Evolutionary conservation across 2,329 filamentous ascomycete species (phyloP).

Genomic region (Neonectria faginata): DNA sequence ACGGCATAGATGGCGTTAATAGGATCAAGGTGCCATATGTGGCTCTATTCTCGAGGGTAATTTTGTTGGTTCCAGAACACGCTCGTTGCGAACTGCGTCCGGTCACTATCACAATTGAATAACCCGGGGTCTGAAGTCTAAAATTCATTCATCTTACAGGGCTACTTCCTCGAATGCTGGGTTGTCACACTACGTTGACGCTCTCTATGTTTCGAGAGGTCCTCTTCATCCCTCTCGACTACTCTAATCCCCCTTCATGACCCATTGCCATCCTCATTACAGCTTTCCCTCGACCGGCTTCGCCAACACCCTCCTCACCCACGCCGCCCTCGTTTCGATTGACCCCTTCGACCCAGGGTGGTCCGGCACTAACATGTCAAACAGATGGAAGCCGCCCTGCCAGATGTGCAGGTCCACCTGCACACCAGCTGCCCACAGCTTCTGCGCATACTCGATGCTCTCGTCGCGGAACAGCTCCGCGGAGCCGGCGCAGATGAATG

Average conservation of each 20-base stretch:
- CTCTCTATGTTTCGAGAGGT: background rate
- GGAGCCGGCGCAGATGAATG: constrained; percentile 58
- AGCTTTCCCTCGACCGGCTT: constrained; percentile 26
- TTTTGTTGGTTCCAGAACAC: background rate
- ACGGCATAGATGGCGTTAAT: constrained; percentile 47
- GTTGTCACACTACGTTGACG: background rate
- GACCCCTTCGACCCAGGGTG: constrained; percentile 27
- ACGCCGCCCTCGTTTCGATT: constrained; percentile 29
- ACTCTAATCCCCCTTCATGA: background rate
- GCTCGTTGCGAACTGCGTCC: background rate
- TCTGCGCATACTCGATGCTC: constrained; percentile 53
- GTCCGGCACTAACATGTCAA: constrained; percentile 46
- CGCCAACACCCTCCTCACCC: constrained; percentile 28
- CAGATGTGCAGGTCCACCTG: constrained; percentile 58
- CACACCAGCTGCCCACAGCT: constrained; percentile 56
- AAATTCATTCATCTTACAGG: background rate
- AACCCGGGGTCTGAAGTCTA: too few species aligned
- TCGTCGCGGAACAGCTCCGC: constrained; percentile 59
- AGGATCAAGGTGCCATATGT: constrained; percentile 34
- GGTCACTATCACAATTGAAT: too few species aligned
- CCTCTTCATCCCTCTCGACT: background rate
- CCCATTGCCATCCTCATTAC: background rate
- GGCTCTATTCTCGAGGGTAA: constrained; percentile 10
- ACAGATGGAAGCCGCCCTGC: constrained; percentile 56
- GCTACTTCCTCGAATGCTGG: background rate